Base-by-base conservation (phyloP, 495 filamentous ascomycete species). In the Elaphomyces granulatus region DNA sequence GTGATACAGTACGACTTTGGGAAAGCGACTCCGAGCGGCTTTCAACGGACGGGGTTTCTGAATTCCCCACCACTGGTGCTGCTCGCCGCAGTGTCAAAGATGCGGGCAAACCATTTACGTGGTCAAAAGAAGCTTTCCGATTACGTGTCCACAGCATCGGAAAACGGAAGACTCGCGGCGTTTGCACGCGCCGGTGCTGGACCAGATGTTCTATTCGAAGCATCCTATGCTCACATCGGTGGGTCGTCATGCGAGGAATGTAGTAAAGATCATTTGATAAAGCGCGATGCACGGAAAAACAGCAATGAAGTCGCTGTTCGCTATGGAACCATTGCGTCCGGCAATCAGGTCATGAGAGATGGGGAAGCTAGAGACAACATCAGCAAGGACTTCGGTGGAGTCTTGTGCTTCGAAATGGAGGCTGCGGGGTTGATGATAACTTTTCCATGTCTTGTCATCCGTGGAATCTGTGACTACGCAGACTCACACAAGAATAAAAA, bases 381-480 rank as follows among this genome's bases (percentile, higher is more conserved):
- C 15, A 44, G 37, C 15, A 26, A 44, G 15, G 40, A 51, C 12
- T 36, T 45, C 16, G 33, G 40, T 16, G 20, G 37, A 14, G 26
- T 43, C 0, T 18, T 46, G 28, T 52, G 43, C 31, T 45, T 52
- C 26, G 41, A 63, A 31, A 61, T 63, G 55, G 59, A 63, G 35
- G 57, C 49, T 3, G 60, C 58, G 3, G 60, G 53, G 4, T 17
- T 56, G 20, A 48, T 44, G 40, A 26, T 41, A 40, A 30, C 32
- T 15, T 43, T 53, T 39, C 41, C 20, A 42, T 50, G 43, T 26
- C 36, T 44, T 7, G 45, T 51, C 18, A 43, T 53, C 14, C 30
- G 42, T 32, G 49, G 50, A 10, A 44, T 53, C 26, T 52, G 49
- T 35, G 49, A 53, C 32, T 51, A 53, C 41, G 40, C 44, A 8